Percentiles rank a stretch among this genome's conserved stretches.
Conservation (phyloP, 2,329 filamentous ascomycete genomes). For the Hortaea werneckii region DNA sequence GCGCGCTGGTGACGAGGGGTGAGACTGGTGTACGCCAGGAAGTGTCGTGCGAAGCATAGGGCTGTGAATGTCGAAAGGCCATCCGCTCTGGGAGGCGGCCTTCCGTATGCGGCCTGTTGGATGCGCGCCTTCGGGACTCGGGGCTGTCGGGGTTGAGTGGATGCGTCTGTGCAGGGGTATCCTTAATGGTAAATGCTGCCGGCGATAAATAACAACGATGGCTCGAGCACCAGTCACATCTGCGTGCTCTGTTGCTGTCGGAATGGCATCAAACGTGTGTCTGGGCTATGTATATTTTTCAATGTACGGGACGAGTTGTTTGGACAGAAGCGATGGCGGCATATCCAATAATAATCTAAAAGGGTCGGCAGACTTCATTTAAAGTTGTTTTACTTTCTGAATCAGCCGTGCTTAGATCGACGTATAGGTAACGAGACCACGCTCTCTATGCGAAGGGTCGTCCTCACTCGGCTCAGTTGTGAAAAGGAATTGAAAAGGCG, state of each 20-base stretch:
- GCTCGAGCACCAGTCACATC: too few relatives aligned
- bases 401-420: not conserved
- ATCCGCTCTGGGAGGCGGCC: not conserved
- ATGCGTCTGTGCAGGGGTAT: not conserved
- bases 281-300: too few relatives aligned
- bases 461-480: too few relatives aligned
- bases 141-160: not conserved
- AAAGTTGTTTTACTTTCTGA: not conserved
- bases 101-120: not conserved
- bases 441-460: too few relatives aligned
- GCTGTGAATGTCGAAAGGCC: not conserved
- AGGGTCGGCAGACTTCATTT: not conserved
- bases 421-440: too few relatives aligned
- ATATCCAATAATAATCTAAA: not conserved
- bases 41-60: not conserved
- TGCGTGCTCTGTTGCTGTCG: too few relatives aligned
- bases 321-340: too few relatives aligned
- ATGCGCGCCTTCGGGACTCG: not conserved
- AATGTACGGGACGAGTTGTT: too few relatives aligned
- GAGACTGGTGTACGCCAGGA: constrained; percentile 1
- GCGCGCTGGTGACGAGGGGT: not conserved
- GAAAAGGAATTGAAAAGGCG: too few relatives aligned
- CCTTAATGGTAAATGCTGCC: too few relatives aligned
- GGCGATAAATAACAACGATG: too few relatives aligned
- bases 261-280: too few relatives aligned